Evolutionary conservation across 2,329 filamentous ascomycete genomes (phyloP).

Genomic region (Malbranchea zuffiana): DNA sequence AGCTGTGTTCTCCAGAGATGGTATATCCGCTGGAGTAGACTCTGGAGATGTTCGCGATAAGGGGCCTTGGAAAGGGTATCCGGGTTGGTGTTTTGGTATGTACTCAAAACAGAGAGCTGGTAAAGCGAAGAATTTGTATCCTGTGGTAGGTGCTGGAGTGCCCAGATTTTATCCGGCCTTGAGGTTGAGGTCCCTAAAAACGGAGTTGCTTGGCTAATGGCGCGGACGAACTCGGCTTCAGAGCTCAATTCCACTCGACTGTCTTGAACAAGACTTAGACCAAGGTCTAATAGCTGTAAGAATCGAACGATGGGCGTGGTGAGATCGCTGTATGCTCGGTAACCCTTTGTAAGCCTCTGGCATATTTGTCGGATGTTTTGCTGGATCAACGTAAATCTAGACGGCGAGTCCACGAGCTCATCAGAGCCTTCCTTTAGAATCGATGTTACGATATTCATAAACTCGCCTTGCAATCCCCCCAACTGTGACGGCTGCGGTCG

Average conservation of each 20-base stretch:
- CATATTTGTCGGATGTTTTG: constrained; percentile 58
- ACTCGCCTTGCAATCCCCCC: constrained; percentile 66
- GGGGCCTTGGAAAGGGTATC: constrained; percentile 29
- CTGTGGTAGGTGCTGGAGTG: neutral
- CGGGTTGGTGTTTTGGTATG: constrained; percentile 26
- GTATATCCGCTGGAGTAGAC: constrained; percentile 62
- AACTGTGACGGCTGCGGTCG: constrained; percentile 60
- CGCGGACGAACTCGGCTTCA: constrained; percentile 18
- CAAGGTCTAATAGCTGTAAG: constrained; percentile 65
- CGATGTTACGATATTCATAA: constrained; percentile 62
- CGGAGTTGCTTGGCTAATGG: constrained; percentile 29
- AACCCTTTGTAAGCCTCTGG: constrained; percentile 56
- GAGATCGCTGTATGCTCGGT: constrained; percentile 75
- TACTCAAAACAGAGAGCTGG: constrained; percentile 27
- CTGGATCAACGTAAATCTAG: constrained; percentile 28
- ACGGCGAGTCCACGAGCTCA: constrained; percentile 18
- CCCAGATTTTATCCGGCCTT: neutral
- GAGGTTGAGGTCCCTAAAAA: constrained; percentile 24
- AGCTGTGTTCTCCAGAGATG: constrained; percentile 69
- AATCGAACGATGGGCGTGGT: constrained; percentile 67
- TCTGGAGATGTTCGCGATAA: constrained; percentile 48
- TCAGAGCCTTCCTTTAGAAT: constrained; percentile 39
- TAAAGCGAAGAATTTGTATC: constrained; percentile 31
- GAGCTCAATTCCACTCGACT: constrained; percentile 15
- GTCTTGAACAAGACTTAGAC: constrained; percentile 51